These are phyloP conservation scores for Ceriops tagal DNA, from an alignment of 345 rosid genomes.

Conservation along the genomic window DNA sequence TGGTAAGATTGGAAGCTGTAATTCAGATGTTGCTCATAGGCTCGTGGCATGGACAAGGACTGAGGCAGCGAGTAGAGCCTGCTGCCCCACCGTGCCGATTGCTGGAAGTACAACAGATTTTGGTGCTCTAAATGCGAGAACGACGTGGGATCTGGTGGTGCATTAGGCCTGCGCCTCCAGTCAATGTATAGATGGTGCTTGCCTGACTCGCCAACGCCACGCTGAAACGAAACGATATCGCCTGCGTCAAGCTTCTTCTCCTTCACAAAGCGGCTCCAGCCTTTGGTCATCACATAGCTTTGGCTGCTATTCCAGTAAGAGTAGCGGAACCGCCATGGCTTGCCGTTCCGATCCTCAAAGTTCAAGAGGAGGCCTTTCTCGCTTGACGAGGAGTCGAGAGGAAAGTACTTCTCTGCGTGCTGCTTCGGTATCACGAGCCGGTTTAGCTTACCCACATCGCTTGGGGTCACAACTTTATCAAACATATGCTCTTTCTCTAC, in stretches of 20 bases:
- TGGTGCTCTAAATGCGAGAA: constrained; percentile 42
- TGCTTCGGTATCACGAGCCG: constrained; percentile 81
- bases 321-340: constrained; percentile 93
- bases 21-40: constrained; percentile 23
- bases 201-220: constrained; percentile 65
- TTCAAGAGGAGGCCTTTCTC: constrained; percentile 86
- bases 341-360: constrained; percentile 82
- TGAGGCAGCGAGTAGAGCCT: constrained; percentile 55
- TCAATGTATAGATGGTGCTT: constrained; percentile 72
- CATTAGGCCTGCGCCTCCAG: constrained; percentile 75
- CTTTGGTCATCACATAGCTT: constrained; percentile 98
- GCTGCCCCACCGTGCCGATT: constrained; percentile 50
- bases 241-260: constrained; percentile 95
- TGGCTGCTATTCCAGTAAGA: constrained; percentile 99
- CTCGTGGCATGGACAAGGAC: constrained; percentile 23
- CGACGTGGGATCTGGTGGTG: constrained; percentile 42
- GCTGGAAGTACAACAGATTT: constrained; percentile 39
- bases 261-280: constrained; percentile 99
- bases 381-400: constrained; percentile 47
- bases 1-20: constrained; percentile 31
- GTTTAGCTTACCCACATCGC: constrained; percentile 79
- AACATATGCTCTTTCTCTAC: constrained; percentile 66
- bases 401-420: constrained; percentile 77
- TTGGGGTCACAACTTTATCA: constrained; percentile 81
- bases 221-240: constrained; percentile 78